Evolutionary conservation across 1,284 basidiomycete species (phyloP), one percentile per base, ranked within the genome.

Genomic region (Sporisorium iseilematis-ciliati): DNA sequence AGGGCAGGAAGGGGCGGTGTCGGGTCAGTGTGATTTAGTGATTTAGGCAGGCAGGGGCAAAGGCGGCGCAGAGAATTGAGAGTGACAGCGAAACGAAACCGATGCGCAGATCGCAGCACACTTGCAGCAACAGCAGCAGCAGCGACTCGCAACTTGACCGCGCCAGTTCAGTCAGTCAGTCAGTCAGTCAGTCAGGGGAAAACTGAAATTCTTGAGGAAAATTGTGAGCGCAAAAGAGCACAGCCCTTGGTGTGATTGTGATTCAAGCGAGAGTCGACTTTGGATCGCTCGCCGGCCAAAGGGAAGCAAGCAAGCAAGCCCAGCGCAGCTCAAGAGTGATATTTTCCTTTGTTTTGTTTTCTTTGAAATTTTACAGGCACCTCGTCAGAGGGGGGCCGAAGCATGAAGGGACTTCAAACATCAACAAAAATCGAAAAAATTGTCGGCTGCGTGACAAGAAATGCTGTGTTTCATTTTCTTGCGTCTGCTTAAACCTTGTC

Each of bases 21-120:
- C 12, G 26, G 12, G 46, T 33, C 35, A 43, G n/a, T 43, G 42
- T 20, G 42, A 21, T 23, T 43, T 8, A n/a, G n/a, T 3, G n/a
- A 43, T n/a, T 21, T 43, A 38, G 20, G 51, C 21, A 52, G 20
- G 49, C 49, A 52, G 16, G 18, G 35, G 23, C 51, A 26, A n/a
- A n/a, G n/a, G 21, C 33, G 21, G 51, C 33, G 38, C 21, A 54
- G 16, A 31, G 25, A 29, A 16, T 23, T 29, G 29, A 29, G 29
- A 45, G 2, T 55, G 53, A 55, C 53, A 55, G 53, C 53, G 29
- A 55, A 55, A 45, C 53, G 29, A 45, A 55, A 5, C 29, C 31
- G 49, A 51, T 51, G 49, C 49, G 53, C 53, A 55, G 53, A 45
- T 55, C 42, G 42, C 53, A 45, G 29, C 42, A 23, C 53, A 23